Evolutionary conservation across 2,329 filamentous ascomycete species (phyloP), one percentile per base, ranked within the genome.

Genomic region (Exophiala sideris): DNA sequence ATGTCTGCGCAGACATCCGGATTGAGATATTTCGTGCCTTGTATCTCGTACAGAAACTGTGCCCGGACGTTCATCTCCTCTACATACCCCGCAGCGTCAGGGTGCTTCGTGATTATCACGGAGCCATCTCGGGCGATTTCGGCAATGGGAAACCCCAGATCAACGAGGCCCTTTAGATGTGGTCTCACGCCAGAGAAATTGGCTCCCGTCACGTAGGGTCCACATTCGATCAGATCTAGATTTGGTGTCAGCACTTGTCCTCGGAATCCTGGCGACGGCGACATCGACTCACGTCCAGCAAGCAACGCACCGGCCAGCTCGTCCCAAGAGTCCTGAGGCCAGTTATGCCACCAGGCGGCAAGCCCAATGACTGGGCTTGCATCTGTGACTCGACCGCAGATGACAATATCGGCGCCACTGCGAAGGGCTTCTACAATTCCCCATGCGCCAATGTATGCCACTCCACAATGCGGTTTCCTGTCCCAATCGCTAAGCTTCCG

Each of bases 371-470:
- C 58, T 8, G 57, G 64, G n/a, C 45, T 60, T 1, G 61, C 63
- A 59, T 70, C 67, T 0, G 68, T 60, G 9, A 68, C 62, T 9
- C 65, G 62, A 5, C 68, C 69, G 50, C 60, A 66, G 34, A 68
- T 56, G 36, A 71, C 65, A 20, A 70, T 66, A 50, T 68, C 62
- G 1, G 67, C 67, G 0, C 67, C 68, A 3, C 56, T 48, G 3
- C 56, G 38, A 1, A 70, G 53, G 3, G 64, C 67, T n/a, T 64
- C 54, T 1, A 61, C 65, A 18, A 70, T 68, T 2, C 65, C 76
- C 48, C 74, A 68, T n/a, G 73, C 73, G 0, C 81, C 80, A 1
- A 81, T 71, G 59, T 81, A 81, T 3, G 73, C 78, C 3, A 35
- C 18, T 14, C 45, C 51, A 18, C 39, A 48, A n/a, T 44, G 14